A percentile compares a stretch with the other conserved stretches of the same genome.
phyloP scores from a whole-genome alignment of 768 basidiomycete genomes.

The Phanerochaete sordida region DNA sequence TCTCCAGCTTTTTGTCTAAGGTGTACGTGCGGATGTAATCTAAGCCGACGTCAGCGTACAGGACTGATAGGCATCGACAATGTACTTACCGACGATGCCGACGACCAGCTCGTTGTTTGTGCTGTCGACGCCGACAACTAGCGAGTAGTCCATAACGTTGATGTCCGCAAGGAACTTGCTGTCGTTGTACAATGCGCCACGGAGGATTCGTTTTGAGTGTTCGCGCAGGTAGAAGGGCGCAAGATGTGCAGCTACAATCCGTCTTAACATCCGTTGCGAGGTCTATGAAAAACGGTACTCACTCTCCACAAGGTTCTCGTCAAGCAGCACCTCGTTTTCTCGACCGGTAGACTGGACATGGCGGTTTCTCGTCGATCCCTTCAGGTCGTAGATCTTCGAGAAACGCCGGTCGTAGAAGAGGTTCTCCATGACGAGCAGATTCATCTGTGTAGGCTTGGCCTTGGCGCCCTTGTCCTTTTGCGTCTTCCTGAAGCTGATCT shows the following conservation, averaged over 20 bases:
- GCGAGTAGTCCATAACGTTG: slow-evolving; percentile 97
- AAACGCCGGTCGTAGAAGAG: slow-evolving; percentile 91
- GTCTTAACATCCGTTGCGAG: background rate
- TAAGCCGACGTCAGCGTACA: slow-evolving; percentile 25
- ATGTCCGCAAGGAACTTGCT: slow-evolving; percentile 92
- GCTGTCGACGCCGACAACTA: slow-evolving; percentile 94
- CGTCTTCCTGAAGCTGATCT: slow-evolving; percentile 84
- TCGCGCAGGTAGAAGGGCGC: slow-evolving; percentile 94
- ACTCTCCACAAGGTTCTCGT: slow-evolving; percentile 96
- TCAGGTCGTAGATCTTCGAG: slow-evolving; percentile 93
- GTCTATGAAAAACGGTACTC: background rate
- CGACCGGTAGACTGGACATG: slow-evolving; percentile 88
- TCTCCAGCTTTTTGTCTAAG: slow-evolving; percentile 98
- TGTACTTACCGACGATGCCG: slow-evolving; percentile 89
- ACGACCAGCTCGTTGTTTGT: slow-evolving; percentile 87
- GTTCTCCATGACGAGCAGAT: slow-evolving; percentile 97
- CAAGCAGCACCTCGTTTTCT: slow-evolving; percentile 90
- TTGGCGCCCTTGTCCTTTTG: slow-evolving; percentile 67
- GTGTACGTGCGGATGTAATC: slow-evolving; percentile 96
- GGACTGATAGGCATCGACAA: background rate
- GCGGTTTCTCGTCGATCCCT: slow-evolving; percentile 92
- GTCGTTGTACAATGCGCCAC: slow-evolving; percentile 90
- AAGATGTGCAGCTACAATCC: slow-evolving; percentile 66
- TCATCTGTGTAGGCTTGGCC: slow-evolving; percentile 87
- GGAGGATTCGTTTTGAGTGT: slow-evolving; percentile 89